Evolutionary conservation across 306 rosid species (phyloP).

Genomic region (Crotalaria pallida): DNA sequence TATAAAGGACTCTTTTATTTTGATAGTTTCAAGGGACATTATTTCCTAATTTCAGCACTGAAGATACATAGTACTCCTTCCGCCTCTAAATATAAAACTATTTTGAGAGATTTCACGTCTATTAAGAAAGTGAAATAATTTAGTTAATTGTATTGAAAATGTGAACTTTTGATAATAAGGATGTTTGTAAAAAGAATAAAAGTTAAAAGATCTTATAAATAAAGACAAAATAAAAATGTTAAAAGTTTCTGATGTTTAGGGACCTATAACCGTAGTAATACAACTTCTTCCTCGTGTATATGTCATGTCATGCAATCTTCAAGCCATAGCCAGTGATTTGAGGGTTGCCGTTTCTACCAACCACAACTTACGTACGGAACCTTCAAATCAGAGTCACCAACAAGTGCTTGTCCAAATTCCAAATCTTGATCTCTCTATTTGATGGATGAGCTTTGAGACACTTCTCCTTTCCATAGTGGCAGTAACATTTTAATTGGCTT

Average conservation of each 20-base stretch:
- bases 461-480: neutral
- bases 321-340: conserved; percentile 26
- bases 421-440: neutral
- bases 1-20: no score
- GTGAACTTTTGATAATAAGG: no score
- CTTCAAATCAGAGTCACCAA: conserved; percentile 12
- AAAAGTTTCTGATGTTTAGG: no score
- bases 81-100: no score
- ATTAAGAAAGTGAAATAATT: no score
- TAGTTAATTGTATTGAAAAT: no score
- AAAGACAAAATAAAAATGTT: no score
- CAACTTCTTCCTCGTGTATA: conserved; percentile 7
- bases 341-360: conserved; percentile 32
- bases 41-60: neutral
- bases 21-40: neutral
- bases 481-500: neutral
- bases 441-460: neutral
- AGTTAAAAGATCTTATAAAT: no score
- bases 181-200: no score
- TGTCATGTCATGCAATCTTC: conserved; percentile 27
- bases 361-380: conserved; percentile 10
- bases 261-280: neutral
- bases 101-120: no score
- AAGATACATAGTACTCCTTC: no score
- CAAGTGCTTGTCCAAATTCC: neutral